A percentile compares a stretch with the other conserved stretches of the same genome.
phyloP scores from a whole-genome alignment of 2,329 filamentous ascomycete genomes.

The Nannizzia gypsea region DNA sequence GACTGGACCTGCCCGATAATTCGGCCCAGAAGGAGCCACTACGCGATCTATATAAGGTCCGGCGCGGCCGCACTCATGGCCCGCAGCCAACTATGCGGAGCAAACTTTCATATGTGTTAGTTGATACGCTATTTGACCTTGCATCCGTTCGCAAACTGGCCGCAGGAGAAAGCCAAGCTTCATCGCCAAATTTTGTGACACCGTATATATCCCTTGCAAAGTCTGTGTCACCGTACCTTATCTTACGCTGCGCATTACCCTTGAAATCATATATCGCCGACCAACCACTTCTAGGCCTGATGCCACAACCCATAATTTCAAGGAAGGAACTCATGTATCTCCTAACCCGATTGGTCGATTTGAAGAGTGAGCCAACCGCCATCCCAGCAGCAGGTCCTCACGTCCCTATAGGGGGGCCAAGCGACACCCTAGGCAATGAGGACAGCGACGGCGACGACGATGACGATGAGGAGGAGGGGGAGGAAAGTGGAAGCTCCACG shows the following conservation, averaged over 20 bases:
- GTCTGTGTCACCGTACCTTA: slow-evolving; percentile 66
- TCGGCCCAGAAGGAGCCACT: slow-evolving; percentile 43
- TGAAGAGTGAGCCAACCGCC: slow-evolving; percentile 58
- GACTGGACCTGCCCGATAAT: slow-evolving; percentile 44
- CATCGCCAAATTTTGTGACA: slow-evolving; percentile 18
- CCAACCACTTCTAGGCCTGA: slow-evolving; percentile 74
- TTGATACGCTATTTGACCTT: slow-evolving; percentile 65
- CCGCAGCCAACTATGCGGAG: slow-evolving; percentile 52
- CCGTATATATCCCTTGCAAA: slow-evolving; percentile 54
- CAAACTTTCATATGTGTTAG: slow-evolving; percentile 66
- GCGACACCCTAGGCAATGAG: slow-evolving; percentile 15
- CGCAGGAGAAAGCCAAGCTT: slow-evolving; percentile 21
- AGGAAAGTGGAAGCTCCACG: neutral
- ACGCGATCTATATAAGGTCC: slow-evolving; percentile 49
- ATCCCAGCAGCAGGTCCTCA: slow-evolving; percentile 41
- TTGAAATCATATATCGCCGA: slow-evolving; percentile 81
- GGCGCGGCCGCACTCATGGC: slow-evolving; percentile 61
- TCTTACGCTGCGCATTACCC: slow-evolving; percentile 67
- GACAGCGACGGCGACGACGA: no score
- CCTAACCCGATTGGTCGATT: slow-evolving; percentile 51
- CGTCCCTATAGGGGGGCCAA: slow-evolving; percentile 15
- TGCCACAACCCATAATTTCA: slow-evolving; percentile 77
- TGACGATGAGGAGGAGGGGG: slow-evolving; percentile 12
- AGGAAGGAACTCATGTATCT: slow-evolving; percentile 66
- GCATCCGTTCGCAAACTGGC: slow-evolving; percentile 41